phyloP scores from a whole-genome alignment of 495 filamentous ascomycete species.

The Physcia stellaris region DNA sequence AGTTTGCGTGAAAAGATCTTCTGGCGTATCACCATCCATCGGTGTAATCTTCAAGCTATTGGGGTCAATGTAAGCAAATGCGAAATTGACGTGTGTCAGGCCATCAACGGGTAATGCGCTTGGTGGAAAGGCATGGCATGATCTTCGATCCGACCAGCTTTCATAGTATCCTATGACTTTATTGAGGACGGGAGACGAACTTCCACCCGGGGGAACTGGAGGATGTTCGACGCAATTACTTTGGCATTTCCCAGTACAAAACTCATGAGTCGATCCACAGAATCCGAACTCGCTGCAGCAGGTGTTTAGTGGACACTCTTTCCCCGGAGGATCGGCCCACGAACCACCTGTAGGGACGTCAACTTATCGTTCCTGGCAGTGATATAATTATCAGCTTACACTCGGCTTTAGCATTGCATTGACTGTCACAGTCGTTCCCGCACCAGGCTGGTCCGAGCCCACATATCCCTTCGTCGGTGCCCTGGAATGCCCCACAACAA shows the following conservation, averaged over 20 bases:
- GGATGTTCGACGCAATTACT: slow-evolving; percentile 13
- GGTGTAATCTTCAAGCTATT: slow-evolving; percentile 17
- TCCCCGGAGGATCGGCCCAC: slow-evolving; percentile 11
- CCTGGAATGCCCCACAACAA: no score
- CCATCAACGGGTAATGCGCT: slow-evolving; percentile 5
- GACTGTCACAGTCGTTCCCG: no score
- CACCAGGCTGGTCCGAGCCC: no score
- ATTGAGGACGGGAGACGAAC: slow-evolving; percentile 7
- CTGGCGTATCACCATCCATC: slow-evolving; percentile 4
- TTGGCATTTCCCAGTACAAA: slow-evolving; percentile 25
- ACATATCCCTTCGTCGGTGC: no score
- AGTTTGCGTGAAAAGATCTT: slow-evolving; percentile 13
- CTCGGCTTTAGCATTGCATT: no score
- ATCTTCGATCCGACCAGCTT: slow-evolving; percentile 4
- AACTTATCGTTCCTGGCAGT: no score
- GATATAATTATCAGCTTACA: no score
- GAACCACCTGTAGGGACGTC: no score
- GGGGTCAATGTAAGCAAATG: slow-evolving; percentile 29
- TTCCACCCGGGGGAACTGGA: not conserved
- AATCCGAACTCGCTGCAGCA: slow-evolving; percentile 23
- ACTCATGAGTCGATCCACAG: slow-evolving; percentile 29
- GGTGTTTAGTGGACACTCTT: slow-evolving; percentile 19
- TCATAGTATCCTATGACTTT: slow-evolving; percentile 19
- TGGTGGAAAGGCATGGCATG: slow-evolving; percentile 10
- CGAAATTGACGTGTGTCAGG: slow-evolving; percentile 29